Evolutionary conservation across 2,329 filamentous ascomycete genomes (phyloP), one percentile per base, ranked within the genome.

Genomic region (Teratosphaeria gauchensis): DNA sequence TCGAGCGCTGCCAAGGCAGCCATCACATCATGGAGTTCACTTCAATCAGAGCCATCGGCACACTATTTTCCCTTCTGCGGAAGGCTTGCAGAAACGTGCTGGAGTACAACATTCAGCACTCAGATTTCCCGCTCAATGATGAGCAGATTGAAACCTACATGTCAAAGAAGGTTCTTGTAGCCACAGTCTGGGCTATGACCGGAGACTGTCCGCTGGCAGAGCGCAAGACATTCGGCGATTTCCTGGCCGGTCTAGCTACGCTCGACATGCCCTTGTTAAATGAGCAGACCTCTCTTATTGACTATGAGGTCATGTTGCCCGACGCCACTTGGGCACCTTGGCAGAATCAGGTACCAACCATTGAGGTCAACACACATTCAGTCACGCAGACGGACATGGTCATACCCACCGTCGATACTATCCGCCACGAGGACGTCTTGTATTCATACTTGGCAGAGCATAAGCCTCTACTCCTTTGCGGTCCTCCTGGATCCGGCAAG

Each of bases 391-490:
- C 95, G 1, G 95, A 99, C 73, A 90, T 97, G 48, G 94, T 99
- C 62, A 99, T 99, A 69, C 95, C 94, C 1, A 99, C 94, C 0
- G 79, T 99, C 55, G 94, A 99, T 72, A 99, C 95, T 31, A 88
- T 99, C 52, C 90, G 94, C 32, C 94, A 99, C 68, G 94, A 99
- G 74, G 94, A 97, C 75, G 90, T 99, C n/a, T 81, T 99, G 16
- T 99, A 99, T 78, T 99, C 95, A 3, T 99, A 94, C 94, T 84
- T 99, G 52, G 94, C 95, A 16, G 94, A 99, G 73, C 94, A 99
- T 73, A 99, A 99, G 77, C 94, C 95, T 12, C 80, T 99, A 19
- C 80, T 99, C 56, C 87, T 99, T 16, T 99, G 94, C 72, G 95
- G 94, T 74, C 95, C 94, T 71, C 94, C 94, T 59, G 94, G 94